Conservation (phyloP, 768 basidiomycete genomes). For the Tephrocybe sp. region DNA sequence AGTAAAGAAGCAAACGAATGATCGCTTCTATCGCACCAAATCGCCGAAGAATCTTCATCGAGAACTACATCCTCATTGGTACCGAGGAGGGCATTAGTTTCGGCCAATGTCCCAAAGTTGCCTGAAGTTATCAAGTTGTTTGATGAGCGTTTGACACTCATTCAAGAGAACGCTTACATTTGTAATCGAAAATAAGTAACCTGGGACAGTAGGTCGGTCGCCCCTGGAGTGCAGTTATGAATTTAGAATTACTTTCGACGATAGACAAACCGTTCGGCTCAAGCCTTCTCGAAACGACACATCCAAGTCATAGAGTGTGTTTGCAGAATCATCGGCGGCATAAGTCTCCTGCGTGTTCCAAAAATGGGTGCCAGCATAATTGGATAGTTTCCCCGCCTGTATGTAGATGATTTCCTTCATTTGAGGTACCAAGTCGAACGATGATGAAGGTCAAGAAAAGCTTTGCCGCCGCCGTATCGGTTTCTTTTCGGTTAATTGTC, state of each 20-base stretch:
- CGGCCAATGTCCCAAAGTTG: constrained; percentile 63
- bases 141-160: constrained; percentile 2
- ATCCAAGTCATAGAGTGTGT: constrained; percentile 46
- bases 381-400: constrained; percentile 68
- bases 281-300: constrained; percentile 69
- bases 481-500: constrained; percentile 11
- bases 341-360: constrained; percentile 83
- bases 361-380: constrained; percentile 74
- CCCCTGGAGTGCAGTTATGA: constrained; percentile 32
- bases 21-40: constrained; percentile 19
- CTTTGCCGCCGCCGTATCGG: background rate
- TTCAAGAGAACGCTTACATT: constrained; percentile 41
- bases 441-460: background rate
- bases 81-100: constrained; percentile 39
- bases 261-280: constrained; percentile 43
- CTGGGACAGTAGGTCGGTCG: constrained; percentile 57
- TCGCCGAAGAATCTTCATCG: constrained; percentile 13
- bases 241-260: background rate
- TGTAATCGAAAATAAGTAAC: constrained; percentile 65
- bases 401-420: constrained; percentile 84
- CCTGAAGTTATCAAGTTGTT: constrained; percentile 37
- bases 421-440: background rate
- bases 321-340: constrained; percentile 46
- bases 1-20: background rate
- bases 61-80: constrained; percentile 23